Conservation (phyloP, 306 rosid genomes). For the Prunus mongolica region DNA sequence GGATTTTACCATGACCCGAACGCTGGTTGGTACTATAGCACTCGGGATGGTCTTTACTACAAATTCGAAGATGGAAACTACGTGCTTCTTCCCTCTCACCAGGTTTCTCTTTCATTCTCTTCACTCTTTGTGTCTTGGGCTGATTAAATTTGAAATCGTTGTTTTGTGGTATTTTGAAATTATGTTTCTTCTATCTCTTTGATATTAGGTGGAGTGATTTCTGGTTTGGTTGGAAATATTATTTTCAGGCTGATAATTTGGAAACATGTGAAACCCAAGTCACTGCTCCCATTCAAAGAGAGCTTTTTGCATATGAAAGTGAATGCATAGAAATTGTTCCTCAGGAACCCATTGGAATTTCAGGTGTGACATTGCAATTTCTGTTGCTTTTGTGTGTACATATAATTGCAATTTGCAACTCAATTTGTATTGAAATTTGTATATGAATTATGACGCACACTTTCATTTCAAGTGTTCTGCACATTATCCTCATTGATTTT, state of each 20-base stretch:
- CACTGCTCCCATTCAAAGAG: conserved; percentile 28
- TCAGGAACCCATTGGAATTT: not conserved
- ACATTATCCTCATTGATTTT: not conserved
- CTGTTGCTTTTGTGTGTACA: not conserved
- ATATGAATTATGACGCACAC: not conserved
- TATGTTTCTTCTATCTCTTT: not conserved
- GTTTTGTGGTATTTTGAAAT: not conserved
- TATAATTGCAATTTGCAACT: not conserved
- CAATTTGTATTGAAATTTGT: not conserved
- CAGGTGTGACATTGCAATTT: not conserved
- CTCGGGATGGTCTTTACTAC: conserved; percentile 63
- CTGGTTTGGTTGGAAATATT: not conserved
- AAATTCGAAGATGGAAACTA: conserved; percentile 80
- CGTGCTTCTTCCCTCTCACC: conserved; percentile 49
- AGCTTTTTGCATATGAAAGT: conserved; percentile 19
- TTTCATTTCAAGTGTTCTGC: not conserved
- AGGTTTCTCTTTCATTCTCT: conserved; percentile 25
- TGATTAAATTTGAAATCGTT: not conserved
- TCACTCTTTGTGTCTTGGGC: not conserved
- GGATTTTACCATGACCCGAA: conserved; percentile 88
- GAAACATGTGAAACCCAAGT: conserved; percentile 26
- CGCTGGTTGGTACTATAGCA: conserved; percentile 88
- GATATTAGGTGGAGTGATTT: not conserved
- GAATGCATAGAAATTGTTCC: not conserved
- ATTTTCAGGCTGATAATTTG: conserved; percentile 34